Base-by-base conservation (phyloP, 1,284 basidiomycete species). In the Ceratobasidium sp. region DNA sequence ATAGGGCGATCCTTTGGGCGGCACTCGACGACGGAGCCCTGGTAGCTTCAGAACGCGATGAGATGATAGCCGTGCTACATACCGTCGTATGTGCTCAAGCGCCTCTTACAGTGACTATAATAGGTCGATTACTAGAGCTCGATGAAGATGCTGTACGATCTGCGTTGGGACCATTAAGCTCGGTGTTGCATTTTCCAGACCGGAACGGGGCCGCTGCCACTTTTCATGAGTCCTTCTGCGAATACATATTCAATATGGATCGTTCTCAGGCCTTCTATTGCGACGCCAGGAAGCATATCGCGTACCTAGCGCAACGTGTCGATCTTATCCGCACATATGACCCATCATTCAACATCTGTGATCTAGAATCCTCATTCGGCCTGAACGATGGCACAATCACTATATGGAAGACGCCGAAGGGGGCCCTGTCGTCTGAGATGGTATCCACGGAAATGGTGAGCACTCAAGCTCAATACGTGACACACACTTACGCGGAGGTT, bases 71-170 rank as follows among this genome's bases (percentile, higher is more conserved):
- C 11, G 33, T 67, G 65, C 51, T 67, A 19, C 36, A 22, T 2
- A 67, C 51, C 1, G 65, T 67, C 14, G 14, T 67, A 14, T 67
- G 65, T 15, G 65, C 51, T 19, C 29, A 27, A 31, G 65, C 54
- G 24, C 65, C 65, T 9, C 7, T 67, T 31, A 67, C 65, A 27
- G 29, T 19, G 0, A 9, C 8, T 19, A 8, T 51, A 7, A 27
- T 67, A 11, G 8, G 33, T 0, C 14, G n/a, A 15, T 1, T 67
- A 0, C n/a, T 41, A 5, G 24, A 22, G 19, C 29, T 53, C 2
- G 17, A 14, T 22, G 7, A 15, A 11, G 48, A 45, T 2, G n/a
- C 48, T 1, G 51, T 53, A 11, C 3, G 19, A 22, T 29, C n/a
- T 2, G 65, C 65, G 19, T 2, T 67, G n/a, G 14, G 27, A 6